Percentiles rank a stretch among this genome's conserved stretches.
These are phyloP conservation scores for Fusarium sp. DNA, from an alignment of 2,329 filamentous ascomycete genomes.

Conservation along the genomic window DNA sequence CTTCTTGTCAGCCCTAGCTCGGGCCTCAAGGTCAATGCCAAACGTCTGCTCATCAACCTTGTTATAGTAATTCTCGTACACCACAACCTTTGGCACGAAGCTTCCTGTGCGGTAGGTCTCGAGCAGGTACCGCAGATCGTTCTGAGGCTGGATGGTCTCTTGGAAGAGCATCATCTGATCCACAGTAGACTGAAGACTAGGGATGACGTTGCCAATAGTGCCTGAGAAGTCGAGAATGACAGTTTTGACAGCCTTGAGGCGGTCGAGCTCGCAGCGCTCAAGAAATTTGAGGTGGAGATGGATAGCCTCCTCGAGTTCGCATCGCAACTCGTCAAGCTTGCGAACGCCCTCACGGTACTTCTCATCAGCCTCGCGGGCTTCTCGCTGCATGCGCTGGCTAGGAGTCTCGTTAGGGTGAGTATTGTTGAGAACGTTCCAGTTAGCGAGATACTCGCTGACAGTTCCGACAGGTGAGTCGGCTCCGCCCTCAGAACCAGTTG, in stretches of 20 bases:
- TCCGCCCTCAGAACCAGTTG: slow-evolving; percentile 64
- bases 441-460: slow-evolving; percentile 88
- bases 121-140: slow-evolving; percentile 91
- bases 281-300: slow-evolving; percentile 93
- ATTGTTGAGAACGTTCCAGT: slow-evolving; percentile 90
- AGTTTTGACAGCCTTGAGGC: slow-evolving; percentile 97
- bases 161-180: slow-evolving; percentile 99
- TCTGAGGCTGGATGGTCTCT: slow-evolving; percentile 94
- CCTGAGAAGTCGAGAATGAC: slow-evolving; percentile 98
- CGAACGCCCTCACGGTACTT: slow-evolving; percentile 89
- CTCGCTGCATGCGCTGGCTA: slow-evolving; percentile 84
- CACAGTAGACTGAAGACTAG: slow-evolving; percentile 92
- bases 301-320: slow-evolving; percentile 95
- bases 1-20: slow-evolving; percentile 93
- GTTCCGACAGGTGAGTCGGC: slow-evolving; percentile 84
- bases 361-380: slow-evolving; percentile 91
- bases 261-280: slow-evolving; percentile 95
- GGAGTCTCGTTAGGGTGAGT: slow-evolving; percentile 94
- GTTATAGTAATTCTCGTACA: slow-evolving; percentile 99
- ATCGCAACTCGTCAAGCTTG: slow-evolving; percentile 90
- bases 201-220: slow-evolving; percentile 97
- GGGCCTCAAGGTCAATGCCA: slow-evolving; percentile 95
- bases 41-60: slow-evolving; percentile 98
- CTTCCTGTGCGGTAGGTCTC: slow-evolving; percentile 97
- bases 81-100: slow-evolving; percentile 89